These are phyloP conservation scores for Boletus sp. DNA, from an alignment of 768 basidiomycete genomes.

Conservation along the genomic window DNA sequence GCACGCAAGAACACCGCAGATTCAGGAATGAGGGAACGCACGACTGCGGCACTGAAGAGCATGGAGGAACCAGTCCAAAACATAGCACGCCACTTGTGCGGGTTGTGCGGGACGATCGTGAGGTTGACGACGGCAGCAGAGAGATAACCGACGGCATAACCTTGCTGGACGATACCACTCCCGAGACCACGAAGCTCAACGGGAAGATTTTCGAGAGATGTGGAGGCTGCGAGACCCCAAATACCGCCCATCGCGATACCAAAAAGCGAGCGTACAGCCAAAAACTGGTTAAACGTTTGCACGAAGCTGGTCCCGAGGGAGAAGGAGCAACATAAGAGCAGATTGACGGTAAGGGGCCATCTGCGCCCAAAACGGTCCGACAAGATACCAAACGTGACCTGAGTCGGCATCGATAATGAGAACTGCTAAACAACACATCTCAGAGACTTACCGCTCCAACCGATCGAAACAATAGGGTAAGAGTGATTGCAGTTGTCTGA, in stretches of 20 bases:
- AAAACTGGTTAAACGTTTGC: conserved; percentile 70
- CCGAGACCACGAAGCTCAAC: conserved; percentile 86
- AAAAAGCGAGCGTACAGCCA: conserved; percentile 78
- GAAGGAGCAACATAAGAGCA: conserved; percentile 65
- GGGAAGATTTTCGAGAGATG: conserved; percentile 86
- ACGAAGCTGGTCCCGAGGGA: conserved; percentile 82
- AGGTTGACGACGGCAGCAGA: conserved; percentile 83
- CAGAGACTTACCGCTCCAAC: conserved; percentile 53
- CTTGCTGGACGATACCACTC: conserved; percentile 85
- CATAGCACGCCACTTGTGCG: conserved; percentile 63
- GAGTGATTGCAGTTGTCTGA: conserved; percentile 79
- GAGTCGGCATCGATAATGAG: background rate
- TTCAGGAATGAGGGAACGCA: conserved; percentile 75
- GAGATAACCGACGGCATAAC: conserved; percentile 88
- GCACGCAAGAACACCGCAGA: conserved; percentile 70
- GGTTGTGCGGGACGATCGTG: conserved; percentile 41
- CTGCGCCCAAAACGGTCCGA: conserved; percentile 90
- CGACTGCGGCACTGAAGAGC: conserved; percentile 60
- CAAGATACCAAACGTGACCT: conserved; percentile 71
- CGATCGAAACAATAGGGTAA: conserved; percentile 87
- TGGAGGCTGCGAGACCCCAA: conserved; percentile 83
- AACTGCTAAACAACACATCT: background rate
- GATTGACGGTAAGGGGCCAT: conserved; percentile 83
- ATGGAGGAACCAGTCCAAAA: conserved; percentile 81
- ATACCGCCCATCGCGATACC: conserved; percentile 88